Evolutionary conservation across 345 rosid species (phyloP), one percentile per base, ranked within the genome.

Genomic region (Eutrema japonicum): DNA sequence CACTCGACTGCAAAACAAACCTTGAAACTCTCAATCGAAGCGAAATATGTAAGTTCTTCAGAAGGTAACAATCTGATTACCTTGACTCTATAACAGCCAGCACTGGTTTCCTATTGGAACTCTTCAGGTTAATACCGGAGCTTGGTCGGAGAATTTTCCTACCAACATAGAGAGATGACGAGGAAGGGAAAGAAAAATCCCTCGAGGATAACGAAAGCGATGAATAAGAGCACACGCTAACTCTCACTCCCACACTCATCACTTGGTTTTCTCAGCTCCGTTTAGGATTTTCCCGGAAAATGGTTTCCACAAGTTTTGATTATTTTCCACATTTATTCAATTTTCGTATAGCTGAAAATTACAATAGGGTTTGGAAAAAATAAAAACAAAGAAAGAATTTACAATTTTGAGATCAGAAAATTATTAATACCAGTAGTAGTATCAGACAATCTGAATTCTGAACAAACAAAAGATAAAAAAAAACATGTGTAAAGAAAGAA

Each of bases 1-100:
- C 2, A 62, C 76, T 51, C 82, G 75, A 74, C 83, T 83, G 66
- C 60, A 70, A 45, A 48, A 41, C 6, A 27, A 26, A 52, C 30
- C n/a, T 30, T 8, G 5, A 45, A 33, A 10, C 26, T 50, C 16
- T 14, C 22, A 42, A 63, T 49, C 12, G 50, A 29, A 62, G 4
- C 41, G 4, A 12, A 59, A 38, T 7, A 49, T 64, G 40, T 35
- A 52, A 26, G 40, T 40, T 8, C 30, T n/a, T 49, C 58, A 48
- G 40, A 66, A 26, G 0, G 4, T 41, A 33, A 53, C 41, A 46
- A n/a, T 37, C 60, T 35, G 55, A 43, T 70, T 64, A 76, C 75
- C 61, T 70, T 3, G 75, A 69, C 1, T 38, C 41, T 48, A 7
- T 0, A 18, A 76, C 33, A 55, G 76, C 71, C 22, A 40, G 3